Evolutionary conservation across 768 basidiomycete genomes (phyloP), one percentile per base, ranked within the genome.

Genomic region (Phanerochaete sordida): DNA sequence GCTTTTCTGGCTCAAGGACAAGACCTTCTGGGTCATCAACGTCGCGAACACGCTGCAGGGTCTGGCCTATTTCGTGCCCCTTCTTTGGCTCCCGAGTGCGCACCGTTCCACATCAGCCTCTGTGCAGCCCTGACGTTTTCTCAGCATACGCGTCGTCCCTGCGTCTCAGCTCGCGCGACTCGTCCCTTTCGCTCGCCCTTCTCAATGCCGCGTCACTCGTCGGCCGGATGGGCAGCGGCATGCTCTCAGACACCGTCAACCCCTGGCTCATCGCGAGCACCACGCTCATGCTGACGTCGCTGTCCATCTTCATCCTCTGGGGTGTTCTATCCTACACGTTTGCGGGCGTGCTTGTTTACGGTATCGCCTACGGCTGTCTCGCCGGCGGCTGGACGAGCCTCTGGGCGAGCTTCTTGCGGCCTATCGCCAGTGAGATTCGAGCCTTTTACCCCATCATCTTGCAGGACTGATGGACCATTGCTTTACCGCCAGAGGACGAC

Each of bases 301-400:
- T 72, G 5, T 58, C 64, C 33, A 68, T 70, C 0, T 73, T 73
- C 59, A 59, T 73, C 27, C 52, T 74, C 8, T 75, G 72, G 74
- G 73, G 74, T 19, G 61, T 68, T 8, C 44, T 70, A 1, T 69
- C 69, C 3, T 56, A 64, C 39, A 57, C 57, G 27, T 61, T 69
- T 2, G 66, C 69, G 9, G 71, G 70, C 7, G 58, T 75, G 0
- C 47, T 73, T 6, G 55, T 64, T 1, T 74, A 68, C 57, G 67
- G 69, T 26, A 56, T 73, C 9, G 65, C 58, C 5, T 74, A 73
- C 57, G 73, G 73, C 21, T 61, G 62, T 12, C 39, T 73, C 12
- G 72, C 73, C 19, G 70, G 71, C 7, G 73, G 73, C 1, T 74
- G 72, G 72, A 63, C 66, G 1, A 72, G 65, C 31, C 47, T 73